Conservation (phyloP, 768 basidiomycete genomes). For the Lentinula lateritia region DNA sequence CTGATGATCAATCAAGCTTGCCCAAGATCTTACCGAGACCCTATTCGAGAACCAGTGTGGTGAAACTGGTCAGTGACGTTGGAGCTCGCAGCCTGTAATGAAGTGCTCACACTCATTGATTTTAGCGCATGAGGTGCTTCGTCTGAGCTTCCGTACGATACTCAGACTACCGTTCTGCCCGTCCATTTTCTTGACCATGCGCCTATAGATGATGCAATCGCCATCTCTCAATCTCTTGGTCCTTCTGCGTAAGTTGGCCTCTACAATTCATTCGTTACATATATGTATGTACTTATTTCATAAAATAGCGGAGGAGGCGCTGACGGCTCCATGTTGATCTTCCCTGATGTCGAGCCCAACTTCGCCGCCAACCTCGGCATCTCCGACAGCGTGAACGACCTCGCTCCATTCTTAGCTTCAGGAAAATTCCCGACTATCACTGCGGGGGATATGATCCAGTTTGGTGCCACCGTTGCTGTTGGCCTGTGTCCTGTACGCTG, state of each 20-base stretch:
- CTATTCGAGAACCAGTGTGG: constrained; percentile 31
- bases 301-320: constrained; percentile 22
- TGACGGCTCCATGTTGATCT: constrained; percentile 23
- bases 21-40: constrained; percentile 23
- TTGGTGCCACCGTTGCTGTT: constrained; percentile 28
- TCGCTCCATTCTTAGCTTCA: constrained; percentile 3
- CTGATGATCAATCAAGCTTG: background rate
- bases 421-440: constrained; percentile 4
- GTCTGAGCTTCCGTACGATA: constrained; percentile 18
- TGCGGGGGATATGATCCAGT: constrained; percentile 18
- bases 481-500: constrained; percentile 27
- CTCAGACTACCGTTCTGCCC: constrained; percentile 8
- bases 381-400: constrained; percentile 13
- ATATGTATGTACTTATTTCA: background rate
- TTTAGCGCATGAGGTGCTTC: constrained; percentile 21
- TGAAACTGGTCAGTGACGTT: constrained; percentile 10
- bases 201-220: constrained; percentile 19
- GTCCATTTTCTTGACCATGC: constrained; percentile 9
- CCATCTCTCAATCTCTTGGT: constrained; percentile 7
- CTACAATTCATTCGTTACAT: background rate
- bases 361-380: constrained; percentile 14
- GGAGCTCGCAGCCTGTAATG: too few species aligned
- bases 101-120: background rate
- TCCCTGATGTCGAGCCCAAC: constrained; percentile 17
- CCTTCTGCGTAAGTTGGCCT: background rate